phyloP scores from a whole-genome alignment of 83 land plant species.

The Picea mariana region DNA sequence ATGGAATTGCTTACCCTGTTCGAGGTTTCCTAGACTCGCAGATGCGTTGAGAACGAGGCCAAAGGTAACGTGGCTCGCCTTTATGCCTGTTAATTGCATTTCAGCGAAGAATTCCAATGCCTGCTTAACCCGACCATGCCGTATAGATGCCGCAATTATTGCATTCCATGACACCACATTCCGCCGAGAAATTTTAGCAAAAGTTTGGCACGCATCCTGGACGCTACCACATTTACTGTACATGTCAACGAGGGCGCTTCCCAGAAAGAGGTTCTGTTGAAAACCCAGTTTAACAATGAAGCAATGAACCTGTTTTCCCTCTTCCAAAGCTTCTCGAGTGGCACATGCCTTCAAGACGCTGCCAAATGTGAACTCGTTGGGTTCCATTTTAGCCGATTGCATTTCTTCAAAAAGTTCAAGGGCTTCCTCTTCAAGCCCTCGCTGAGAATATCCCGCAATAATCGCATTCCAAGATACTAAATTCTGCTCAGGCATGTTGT shows the following conservation, averaged over 20 bases:
- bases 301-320: conserved; percentile 27
- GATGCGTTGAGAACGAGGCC: conserved; percentile 18
- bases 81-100: conserved; percentile 8
- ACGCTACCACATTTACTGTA: conserved; percentile 25
- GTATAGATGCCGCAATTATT: conserved; percentile 21
- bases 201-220: conserved; percentile 22
- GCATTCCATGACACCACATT: conserved; percentile 30
- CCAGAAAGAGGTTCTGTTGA: conserved; percentile 22
- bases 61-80: conserved; percentile 6
- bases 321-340: conserved; percentile 12
- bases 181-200: conserved; percentile 9
- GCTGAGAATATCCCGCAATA: conserved; percentile 38
- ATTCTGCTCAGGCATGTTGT: conserved; percentile 30
- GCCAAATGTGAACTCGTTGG: no score
- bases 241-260: conserved; percentile 23
- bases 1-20: conserved; percentile 19
- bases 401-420: conserved; percentile 34
- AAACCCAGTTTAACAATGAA: conserved; percentile 20
- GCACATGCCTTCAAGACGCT: conserved; percentile 24
- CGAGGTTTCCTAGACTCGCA: conserved; percentile 3
- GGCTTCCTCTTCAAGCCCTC: conserved; percentile 28
- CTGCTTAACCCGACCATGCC: conserved; percentile 15
- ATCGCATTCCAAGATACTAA: conserved; percentile 47
- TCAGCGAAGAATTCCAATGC: conserved; percentile 15
- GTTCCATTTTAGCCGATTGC: conserved; percentile 2